A percentile compares a stretch with the other conserved stretches of the same genome.
These are phyloP conservation scores for Penicillium pulvis DNA, from an alignment of 495 filamentous ascomycete species.

Conservation along the genomic window DNA sequence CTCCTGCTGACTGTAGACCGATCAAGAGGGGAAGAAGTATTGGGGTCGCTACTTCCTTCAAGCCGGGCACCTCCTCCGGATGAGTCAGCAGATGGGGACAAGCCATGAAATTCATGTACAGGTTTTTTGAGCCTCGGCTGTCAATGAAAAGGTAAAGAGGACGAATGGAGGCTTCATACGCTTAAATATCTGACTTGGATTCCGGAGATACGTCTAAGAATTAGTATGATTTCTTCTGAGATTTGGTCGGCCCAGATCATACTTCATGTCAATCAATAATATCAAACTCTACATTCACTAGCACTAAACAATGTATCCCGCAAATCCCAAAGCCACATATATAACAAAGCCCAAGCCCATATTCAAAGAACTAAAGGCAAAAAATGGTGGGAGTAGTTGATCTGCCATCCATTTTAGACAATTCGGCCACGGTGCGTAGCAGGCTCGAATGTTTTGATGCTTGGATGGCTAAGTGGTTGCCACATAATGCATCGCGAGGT, in stretches of 20 bases:
- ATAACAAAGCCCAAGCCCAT: slow-evolving; percentile 3
- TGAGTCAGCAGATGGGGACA: slow-evolving; percentile 5
- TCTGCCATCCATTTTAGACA: slow-evolving; percentile 84
- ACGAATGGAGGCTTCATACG: not conserved
- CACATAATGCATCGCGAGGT: not conserved
- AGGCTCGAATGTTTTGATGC: slow-evolving; percentile 59
- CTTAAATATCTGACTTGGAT: not conserved
- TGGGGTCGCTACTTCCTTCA: not conserved
- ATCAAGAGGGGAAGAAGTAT: slow-evolving; percentile 8
- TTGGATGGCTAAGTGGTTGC: slow-evolving; percentile 38
- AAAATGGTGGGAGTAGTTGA: slow-evolving; percentile 19
- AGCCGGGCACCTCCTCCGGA: slow-evolving; percentile 1
- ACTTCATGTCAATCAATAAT: too few species aligned
- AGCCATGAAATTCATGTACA: not conserved
- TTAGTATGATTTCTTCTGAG: too few species aligned
- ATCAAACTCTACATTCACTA: not conserved
- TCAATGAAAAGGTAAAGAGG: not conserved
- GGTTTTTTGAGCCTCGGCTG: not conserved
- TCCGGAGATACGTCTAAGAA: not conserved
- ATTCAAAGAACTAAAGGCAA: not conserved
- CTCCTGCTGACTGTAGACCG: not conserved
- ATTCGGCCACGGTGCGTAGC: slow-evolving; percentile 57
- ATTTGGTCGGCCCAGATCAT: too few species aligned
- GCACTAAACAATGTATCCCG: not conserved
- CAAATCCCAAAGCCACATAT: slow-evolving; percentile 6